Evolutionary conservation across 352 stramenopile genomes (phyloP).

Genomic region (Phytophthora fragariaefolia): DNA sequence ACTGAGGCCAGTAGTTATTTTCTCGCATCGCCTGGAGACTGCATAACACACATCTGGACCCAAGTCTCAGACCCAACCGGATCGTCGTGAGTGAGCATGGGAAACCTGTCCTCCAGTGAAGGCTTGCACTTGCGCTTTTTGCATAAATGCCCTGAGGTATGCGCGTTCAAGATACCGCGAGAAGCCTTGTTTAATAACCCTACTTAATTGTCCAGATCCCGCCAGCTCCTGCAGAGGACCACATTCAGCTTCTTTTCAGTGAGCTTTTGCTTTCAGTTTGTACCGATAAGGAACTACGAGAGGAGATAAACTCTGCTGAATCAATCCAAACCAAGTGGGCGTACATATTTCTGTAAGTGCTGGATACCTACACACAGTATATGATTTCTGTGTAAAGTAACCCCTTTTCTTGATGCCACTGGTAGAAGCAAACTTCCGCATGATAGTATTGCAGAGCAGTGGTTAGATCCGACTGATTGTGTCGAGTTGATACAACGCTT

Average conservation of each 20-base stretch:
- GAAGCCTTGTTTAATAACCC: slow-evolving; percentile 10
- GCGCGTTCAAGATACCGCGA: neutral
- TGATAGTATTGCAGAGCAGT: slow-evolving; percentile 48
- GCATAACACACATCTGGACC: slow-evolving; percentile 10
- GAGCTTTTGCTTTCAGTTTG: slow-evolving; percentile 45
- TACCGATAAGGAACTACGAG: slow-evolving; percentile 32
- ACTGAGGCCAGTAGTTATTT: slow-evolving; percentile 26
- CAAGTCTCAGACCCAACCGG: neutral
- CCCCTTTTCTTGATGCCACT: neutral
- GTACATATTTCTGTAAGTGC: slow-evolving; percentile 70
- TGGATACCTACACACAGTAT: neutral
- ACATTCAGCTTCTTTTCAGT: slow-evolving; percentile 56
- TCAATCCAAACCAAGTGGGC: slow-evolving; percentile 71
- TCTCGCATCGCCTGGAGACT: slow-evolving; percentile 19
- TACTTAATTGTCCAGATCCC: slow-evolving; percentile 51
- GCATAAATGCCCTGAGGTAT: slow-evolving; percentile 63
- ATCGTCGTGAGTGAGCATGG: slow-evolving; percentile 42
- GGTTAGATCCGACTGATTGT: slow-evolving; percentile 58
- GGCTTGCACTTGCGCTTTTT: slow-evolving; percentile 53
- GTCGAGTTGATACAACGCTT: slow-evolving; percentile 53
- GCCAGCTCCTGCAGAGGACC: slow-evolving; percentile 37
- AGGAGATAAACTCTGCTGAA: slow-evolving; percentile 56
- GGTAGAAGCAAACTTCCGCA: slow-evolving; percentile 52
- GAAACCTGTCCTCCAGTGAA: slow-evolving; percentile 52
- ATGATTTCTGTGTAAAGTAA: slow-evolving; percentile 2